Evolutionary conservation across 441 rosid species (phyloP).

Genomic region (Pelargonium cotyledonis): DNA sequence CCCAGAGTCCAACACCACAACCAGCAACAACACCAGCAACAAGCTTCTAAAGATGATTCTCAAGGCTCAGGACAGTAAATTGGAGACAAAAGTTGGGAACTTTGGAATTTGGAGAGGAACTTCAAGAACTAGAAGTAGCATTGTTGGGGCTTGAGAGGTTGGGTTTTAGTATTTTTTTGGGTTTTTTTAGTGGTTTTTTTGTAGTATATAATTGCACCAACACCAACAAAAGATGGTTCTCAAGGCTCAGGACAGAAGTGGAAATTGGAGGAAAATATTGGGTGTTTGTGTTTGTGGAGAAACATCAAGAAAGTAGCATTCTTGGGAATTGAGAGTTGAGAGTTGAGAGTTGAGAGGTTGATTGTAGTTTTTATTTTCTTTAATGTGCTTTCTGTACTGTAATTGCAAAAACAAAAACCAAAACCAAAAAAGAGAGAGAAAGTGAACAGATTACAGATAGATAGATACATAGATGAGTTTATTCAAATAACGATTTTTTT

Average conservation of each 20-base stretch:
- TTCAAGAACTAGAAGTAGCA: not conserved
- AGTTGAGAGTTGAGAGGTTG: no score
- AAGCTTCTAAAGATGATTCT: not conserved
- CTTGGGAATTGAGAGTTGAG: no score
- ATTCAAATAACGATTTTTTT: not conserved
- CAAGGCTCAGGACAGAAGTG: no score
- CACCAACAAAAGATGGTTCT: no score
- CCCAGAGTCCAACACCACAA: slow-evolving; percentile 22
- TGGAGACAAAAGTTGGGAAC: not conserved
- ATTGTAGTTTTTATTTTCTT: no score
- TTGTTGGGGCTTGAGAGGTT: not conserved
- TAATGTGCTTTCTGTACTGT: not conserved
- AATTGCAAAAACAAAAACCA: not conserved
- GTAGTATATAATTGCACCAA: no score
- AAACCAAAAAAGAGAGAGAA: not conserved
- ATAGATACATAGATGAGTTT: not conserved
- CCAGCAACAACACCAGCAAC: not conserved
- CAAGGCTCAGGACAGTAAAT: not conserved
- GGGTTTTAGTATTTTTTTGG: not conserved
- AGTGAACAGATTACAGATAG: not conserved
- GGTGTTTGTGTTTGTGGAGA: no score
- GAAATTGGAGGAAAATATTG: no score
- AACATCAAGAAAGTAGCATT: no score
- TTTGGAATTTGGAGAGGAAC: not conserved
- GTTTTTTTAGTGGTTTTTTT: not conserved